Conservation (phyloP, 306 rosid species). For the Cercis canadensis region DNA sequence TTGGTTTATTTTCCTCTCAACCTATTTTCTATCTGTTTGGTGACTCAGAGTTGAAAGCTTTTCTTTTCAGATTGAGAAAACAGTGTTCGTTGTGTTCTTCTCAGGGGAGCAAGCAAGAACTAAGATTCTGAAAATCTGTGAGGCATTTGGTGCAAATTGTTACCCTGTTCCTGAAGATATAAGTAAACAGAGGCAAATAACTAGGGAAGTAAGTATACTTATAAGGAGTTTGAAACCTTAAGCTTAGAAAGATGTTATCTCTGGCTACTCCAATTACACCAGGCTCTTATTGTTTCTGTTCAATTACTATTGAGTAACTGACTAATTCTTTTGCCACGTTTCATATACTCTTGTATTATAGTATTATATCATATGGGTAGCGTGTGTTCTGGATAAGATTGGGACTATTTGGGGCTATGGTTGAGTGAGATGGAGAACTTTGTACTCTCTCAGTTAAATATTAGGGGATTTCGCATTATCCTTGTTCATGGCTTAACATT, state of each 20-base stretch:
- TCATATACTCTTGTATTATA: no score
- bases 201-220: slow-evolving; percentile 79
- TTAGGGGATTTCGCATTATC: slow-evolving; percentile 11
- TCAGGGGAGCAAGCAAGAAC: slow-evolving; percentile 96
- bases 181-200: slow-evolving; percentile 88
- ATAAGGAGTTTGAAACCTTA: slow-evolving; percentile 11
- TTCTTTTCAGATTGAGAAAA: slow-evolving; percentile 86
- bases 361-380: background rate
- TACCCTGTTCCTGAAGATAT: slow-evolving; percentile 98
- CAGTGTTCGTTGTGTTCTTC: slow-evolving; percentile 94
- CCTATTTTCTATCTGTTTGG: slow-evolving; percentile 31
- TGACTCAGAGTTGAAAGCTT: slow-evolving; percentile 33
- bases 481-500: background rate
- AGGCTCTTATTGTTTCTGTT: background rate
- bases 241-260: slow-evolving; percentile 38
- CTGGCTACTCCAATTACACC: slow-evolving; percentile 15
- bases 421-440: background rate
- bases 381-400: slow-evolving; percentile 22
- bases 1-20: slow-evolving; percentile 35
- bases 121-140: slow-evolving; percentile 94
- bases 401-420: slow-evolving; percentile 21
- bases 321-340: no score
- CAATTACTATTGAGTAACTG: no score
- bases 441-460: background rate
- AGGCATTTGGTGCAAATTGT: slow-evolving; percentile 96